A percentile compares a stretch with the other conserved stretches of the same genome.
phyloP scores from a whole-genome alignment of 345 rosid species.

The Sapria himalayana region DNA sequence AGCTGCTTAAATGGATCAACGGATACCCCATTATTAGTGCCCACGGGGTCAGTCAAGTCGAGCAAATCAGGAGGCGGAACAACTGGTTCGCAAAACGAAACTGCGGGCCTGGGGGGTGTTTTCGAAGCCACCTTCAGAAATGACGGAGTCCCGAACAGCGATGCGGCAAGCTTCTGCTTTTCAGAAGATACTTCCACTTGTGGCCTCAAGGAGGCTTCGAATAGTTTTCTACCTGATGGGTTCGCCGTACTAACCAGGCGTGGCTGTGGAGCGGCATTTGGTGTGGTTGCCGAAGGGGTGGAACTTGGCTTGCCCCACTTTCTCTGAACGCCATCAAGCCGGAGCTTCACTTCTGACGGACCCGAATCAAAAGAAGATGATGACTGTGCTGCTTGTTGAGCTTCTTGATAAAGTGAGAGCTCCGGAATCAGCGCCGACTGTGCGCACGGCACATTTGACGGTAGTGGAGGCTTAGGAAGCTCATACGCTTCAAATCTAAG shows the following conservation, averaged over 20 bases:
- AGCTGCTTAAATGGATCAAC: constrained; percentile 71
- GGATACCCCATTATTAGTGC: constrained; percentile 13
- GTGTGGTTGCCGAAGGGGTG: constrained; percentile 24
- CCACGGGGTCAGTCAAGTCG: constrained; percentile 52
- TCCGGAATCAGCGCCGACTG: constrained; percentile 39
- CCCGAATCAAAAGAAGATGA: constrained; percentile 31
- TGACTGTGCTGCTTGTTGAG: constrained; percentile 21
- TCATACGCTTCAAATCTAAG: constrained; percentile 93
- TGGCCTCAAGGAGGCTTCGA: constrained; percentile 38
- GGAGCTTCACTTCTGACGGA: constrained; percentile 47
- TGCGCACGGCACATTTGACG: constrained; percentile 23
- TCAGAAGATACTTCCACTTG: constrained; percentile 49
- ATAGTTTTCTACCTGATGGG: constrained; percentile 25
- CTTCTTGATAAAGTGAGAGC: constrained; percentile 35
- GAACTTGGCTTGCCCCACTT: constrained; percentile 79
- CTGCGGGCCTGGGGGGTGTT: constrained; percentile 28
- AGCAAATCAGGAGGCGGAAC: constrained; percentile 80
- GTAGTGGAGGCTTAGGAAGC: constrained; percentile 44
- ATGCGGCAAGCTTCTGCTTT: constrained; percentile 97
- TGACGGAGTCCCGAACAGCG: constrained; percentile 79
- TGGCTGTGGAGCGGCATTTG: constrained; percentile 23
- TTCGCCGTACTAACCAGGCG: constrained; percentile 22
- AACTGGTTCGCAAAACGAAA: constrained; percentile 21
- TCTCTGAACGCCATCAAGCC: constrained; percentile 87
- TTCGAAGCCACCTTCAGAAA: no score